Evolutionary conservation across 441 rosid genomes (phyloP), one percentile per base, ranked within the genome.

Genomic region (Kokia cookei): DNA sequence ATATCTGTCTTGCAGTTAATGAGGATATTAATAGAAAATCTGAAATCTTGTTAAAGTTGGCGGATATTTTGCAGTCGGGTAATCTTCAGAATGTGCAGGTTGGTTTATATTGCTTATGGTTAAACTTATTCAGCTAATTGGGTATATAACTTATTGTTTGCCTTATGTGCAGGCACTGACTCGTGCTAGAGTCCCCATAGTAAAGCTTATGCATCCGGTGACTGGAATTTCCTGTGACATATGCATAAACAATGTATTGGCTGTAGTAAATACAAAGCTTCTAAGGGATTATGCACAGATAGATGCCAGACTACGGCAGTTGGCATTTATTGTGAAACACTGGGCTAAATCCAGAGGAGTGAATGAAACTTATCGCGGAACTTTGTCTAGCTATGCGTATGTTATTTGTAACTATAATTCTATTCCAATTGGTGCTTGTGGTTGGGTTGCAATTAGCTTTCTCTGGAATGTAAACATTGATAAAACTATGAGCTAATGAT

Each of bases 281-380:
- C 87, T 95, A 63, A 79, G 86, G 60, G 97, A 93, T 81, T 95
- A 95, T 79, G 86, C 97, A 0, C 84, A 68, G 64, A 87, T 95
- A 71, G 99, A 95, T 90, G 89, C 43, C 59, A 90, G 98, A 73
- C 77, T 95, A 76, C 83, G 85, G 79, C 99, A 95, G 81, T 77
- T 95, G 80, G 95, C 94, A 74, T 93, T 88, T 80, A 85, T 93
- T 75, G 93, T 95, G 69, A 95, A 95, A 81, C 97, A 95, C 65
- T 95, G 99, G 99, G 99, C 98, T 50, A 95, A 93, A 77, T 89
- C 97, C 8, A 90, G 99, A 85, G 91, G 84, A 64, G 99, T 95
- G 22, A 95, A 93, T 82, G 93, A 86, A 85, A 93, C 98, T 77
- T 93, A 95, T 79, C 97, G 90, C 65, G 99, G 99, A 83, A 95